A percentile compares a stretch with the other conserved stretches of the same genome.
Evolutionary conservation across 139 green algal species (phyloP).

Genomic region (Chlorella vulgaris): DNA sequence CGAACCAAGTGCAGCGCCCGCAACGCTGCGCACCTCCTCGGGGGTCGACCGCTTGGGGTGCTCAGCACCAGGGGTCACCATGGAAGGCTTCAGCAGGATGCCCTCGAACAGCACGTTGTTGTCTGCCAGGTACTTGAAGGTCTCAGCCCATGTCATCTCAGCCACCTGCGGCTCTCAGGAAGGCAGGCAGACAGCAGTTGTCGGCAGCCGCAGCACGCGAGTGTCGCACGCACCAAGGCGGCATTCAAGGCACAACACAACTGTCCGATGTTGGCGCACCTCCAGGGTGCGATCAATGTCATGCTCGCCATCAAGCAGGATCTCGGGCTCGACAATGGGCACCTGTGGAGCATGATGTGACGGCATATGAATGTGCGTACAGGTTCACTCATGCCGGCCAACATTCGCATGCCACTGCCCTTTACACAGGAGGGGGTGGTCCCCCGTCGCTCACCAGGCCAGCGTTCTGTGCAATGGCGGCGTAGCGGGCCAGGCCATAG

Average conservation of each 20-base stretch:
- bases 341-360: conserved; percentile 49
- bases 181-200: neutral
- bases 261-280: neutral
- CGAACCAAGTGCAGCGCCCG: no score
- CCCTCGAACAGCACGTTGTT: conserved; percentile 98
- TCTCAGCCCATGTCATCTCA: conserved; percentile 91
- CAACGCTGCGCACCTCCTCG: conserved; percentile 90
- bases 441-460: conserved; percentile 36
- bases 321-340: conserved; percentile 99
- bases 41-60: conserved; percentile 72
- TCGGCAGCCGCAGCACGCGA: neutral
- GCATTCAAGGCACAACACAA: conserved; percentile 27
- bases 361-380: neutral
- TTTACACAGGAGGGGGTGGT: no score
- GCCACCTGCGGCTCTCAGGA: conserved; percentile 63
- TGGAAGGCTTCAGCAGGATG: conserved; percentile 99
- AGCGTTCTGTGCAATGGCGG: conserved; percentile 81
- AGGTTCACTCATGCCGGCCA: neutral
- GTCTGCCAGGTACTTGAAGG: conserved; percentile 99
- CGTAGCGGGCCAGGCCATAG: conserved; percentile 98
- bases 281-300: conserved; percentile 89
- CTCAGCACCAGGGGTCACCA: conserved; percentile 99
- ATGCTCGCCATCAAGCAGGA: conserved; percentile 95
- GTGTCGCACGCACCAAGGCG: neutral
- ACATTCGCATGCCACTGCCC: no score